phyloP scores from a whole-genome alignment of 1,139 yeast genomes.

The Ogataea hybrid region DNA sequence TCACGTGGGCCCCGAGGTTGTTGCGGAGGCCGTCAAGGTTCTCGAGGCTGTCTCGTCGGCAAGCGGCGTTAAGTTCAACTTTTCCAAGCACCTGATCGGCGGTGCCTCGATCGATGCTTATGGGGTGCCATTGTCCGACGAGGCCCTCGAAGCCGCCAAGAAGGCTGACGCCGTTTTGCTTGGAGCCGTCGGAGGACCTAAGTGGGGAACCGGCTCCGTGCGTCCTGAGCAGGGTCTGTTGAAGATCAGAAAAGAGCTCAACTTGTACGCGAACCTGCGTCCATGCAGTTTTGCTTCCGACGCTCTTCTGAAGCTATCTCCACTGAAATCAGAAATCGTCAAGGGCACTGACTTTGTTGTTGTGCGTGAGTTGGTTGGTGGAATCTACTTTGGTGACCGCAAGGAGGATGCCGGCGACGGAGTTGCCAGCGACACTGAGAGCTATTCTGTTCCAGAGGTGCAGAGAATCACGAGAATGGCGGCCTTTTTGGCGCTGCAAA shows the following conservation, averaged over 20 bases:
- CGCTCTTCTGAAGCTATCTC: slow-evolving; percentile 77
- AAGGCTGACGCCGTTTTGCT: slow-evolving; percentile 87
- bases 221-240: slow-evolving; percentile 97
- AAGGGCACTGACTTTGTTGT: slow-evolving; percentile 89
- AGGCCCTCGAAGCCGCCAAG: slow-evolving; percentile 80
- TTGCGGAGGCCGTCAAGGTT: slow-evolving; percentile 89
- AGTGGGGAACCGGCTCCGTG: slow-evolving; percentile 94
- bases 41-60: slow-evolving; percentile 69
- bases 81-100: slow-evolving; percentile 84
- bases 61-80: slow-evolving; percentile 67
- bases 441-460: slow-evolving; percentile 86
- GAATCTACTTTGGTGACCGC: slow-evolving; percentile 95
- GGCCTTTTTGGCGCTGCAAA: slow-evolving; percentile 92
- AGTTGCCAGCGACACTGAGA: slow-evolving; percentile 91
- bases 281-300: slow-evolving; percentile 97
- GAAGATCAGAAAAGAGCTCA: slow-evolving; percentile 90
- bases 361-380: slow-evolving; percentile 96
- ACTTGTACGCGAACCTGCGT: slow-evolving; percentile 90
- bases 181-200: slow-evolving; percentile 99
- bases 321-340: slow-evolving; percentile 79
- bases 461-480: slow-evolving; percentile 98
- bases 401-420: slow-evolving; percentile 85
- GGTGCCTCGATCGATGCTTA: slow-evolving; percentile 99
- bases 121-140: slow-evolving; percentile 90
- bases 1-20: slow-evolving; percentile 92